Evolutionary conservation across 106 monocot genomes (phyloP).

Genomic region (Acanthochlamys bracteata): DNA sequence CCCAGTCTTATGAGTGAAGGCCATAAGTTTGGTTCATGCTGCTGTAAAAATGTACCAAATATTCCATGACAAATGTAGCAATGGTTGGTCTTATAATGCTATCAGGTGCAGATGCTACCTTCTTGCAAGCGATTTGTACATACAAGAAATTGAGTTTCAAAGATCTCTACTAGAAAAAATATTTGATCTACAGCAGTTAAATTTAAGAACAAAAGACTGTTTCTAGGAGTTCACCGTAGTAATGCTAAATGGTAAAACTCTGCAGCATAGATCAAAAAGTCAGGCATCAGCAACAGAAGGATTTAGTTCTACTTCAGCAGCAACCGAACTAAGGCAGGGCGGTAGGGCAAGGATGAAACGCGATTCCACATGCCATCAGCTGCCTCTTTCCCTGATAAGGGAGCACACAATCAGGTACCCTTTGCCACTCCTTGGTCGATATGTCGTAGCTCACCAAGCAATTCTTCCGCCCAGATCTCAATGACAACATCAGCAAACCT

Average conservation of each 20-base stretch:
- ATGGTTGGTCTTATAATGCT: too few relatives aligned
- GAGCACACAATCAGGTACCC: constrained; percentile 45
- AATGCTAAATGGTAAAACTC: not conserved
- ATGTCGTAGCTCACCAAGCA: constrained; percentile 58
- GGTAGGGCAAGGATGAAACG: constrained; percentile 59
- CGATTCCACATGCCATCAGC: constrained; percentile 58
- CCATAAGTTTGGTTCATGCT: too few relatives aligned
- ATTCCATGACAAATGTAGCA: too few relatives aligned
- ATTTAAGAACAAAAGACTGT: not conserved
- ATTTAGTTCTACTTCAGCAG: not conserved
- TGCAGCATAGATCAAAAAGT: not conserved
- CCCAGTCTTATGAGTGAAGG: too few relatives aligned
- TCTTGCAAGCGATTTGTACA: too few relatives aligned
- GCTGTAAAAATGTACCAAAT: too few relatives aligned
- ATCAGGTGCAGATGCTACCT: too few relatives aligned
- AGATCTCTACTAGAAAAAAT: too few relatives aligned
- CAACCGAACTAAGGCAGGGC: constrained; percentile 37
- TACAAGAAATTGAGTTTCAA: too few relatives aligned
- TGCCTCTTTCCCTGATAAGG: constrained; percentile 32
- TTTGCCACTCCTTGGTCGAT: constrained; percentile 53
- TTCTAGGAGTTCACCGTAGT: not conserved
- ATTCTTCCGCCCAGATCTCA: constrained; percentile 57
- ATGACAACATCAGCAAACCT: constrained; percentile 69
- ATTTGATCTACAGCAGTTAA: too few relatives aligned
- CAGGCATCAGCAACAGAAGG: not conserved